Conservation (phyloP, 768 basidiomycete genomes). For the Mycena sanguinolenta region DNA sequence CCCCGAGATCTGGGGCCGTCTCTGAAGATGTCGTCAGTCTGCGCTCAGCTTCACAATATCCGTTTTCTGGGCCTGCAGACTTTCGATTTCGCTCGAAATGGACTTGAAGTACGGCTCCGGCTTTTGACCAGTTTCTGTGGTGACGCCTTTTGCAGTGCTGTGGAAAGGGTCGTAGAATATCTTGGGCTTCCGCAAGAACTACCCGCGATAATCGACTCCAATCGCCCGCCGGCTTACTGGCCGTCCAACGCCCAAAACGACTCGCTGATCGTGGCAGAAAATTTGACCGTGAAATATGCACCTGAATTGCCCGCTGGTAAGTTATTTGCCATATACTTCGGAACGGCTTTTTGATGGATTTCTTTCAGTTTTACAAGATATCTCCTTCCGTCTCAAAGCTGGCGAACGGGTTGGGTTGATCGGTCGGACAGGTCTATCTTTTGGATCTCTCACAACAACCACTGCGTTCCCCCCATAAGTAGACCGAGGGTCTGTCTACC, state of each 20-base stretch:
- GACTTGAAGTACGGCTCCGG: constrained; percentile 63
- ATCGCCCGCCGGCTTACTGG: constrained; percentile 92
- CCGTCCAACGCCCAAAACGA: constrained; percentile 78
- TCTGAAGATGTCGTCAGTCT: constrained; percentile 43
- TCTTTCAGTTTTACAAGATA: constrained; percentile 70
- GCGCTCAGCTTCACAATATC: constrained; percentile 44
- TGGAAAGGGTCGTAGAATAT: constrained; percentile 93
- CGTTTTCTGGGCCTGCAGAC: constrained; percentile 44
- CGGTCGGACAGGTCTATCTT: constrained; percentile 62
- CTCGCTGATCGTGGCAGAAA: constrained; percentile 75
- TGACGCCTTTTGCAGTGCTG: constrained; percentile 64
- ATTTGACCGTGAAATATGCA: constrained; percentile 86
- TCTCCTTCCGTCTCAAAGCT: constrained; percentile 81
- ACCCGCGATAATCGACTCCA: constrained; percentile 77
- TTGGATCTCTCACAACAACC: not conserved
- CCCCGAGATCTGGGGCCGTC: not conserved
- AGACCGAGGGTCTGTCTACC: too few species aligned
- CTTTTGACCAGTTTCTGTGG: not conserved
- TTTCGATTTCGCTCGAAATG: constrained; percentile 59
- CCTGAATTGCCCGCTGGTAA: constrained; percentile 78
- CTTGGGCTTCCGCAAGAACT: constrained; percentile 91
- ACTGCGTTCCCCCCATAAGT: too few species aligned
- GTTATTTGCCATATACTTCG: not conserved
- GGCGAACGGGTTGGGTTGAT: constrained; percentile 85
- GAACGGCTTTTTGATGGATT: not conserved